phyloP scores from a whole-genome alignment of 495 filamentous ascomycete species.

The Parachaetomium inaequale region DNA sequence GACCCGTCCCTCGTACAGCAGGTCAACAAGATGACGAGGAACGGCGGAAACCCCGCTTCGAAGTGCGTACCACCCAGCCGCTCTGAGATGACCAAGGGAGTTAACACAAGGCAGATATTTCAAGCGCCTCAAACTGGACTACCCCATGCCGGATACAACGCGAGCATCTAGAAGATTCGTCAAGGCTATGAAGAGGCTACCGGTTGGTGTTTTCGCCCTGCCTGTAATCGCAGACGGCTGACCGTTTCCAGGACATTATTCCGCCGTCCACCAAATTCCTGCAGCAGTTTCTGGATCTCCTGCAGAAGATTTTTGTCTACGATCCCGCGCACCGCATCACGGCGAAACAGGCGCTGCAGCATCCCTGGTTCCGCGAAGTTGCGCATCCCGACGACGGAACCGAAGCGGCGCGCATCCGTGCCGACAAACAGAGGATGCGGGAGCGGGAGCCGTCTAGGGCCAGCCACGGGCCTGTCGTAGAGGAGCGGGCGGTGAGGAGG shows the following conservation, averaged over 20 bases:
- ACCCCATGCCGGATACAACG: constrained; percentile 82
- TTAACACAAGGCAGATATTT: constrained; percentile 66
- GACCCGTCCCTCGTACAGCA: constrained; percentile 71
- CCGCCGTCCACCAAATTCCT: constrained; percentile 75
- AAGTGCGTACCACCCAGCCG: constrained; percentile 61
- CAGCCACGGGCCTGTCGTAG: constrained; percentile 14
- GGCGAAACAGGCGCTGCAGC: constrained; percentile 83
- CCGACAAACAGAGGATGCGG: constrained; percentile 46
- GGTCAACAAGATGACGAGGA: constrained; percentile 64
- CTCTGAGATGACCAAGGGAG: not conserved
- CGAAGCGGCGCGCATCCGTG: constrained; percentile 74
- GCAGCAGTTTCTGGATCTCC: constrained; percentile 77
- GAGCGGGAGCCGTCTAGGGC: constrained; percentile 9
- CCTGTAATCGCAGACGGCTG: constrained; percentile 17
- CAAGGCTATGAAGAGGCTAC: constrained; percentile 84
- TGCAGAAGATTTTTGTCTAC: constrained; percentile 90
- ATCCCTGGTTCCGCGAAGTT: constrained; percentile 89
- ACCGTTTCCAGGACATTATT: constrained; percentile 73
- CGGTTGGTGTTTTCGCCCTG: constrained; percentile 54
- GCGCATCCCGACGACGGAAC: constrained; percentile 84
- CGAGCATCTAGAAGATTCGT: constrained; percentile 89
- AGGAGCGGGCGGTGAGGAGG: constrained; percentile 4
- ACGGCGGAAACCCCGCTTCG: constrained; percentile 68
- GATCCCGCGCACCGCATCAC: constrained; percentile 87
- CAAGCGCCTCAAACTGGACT: constrained; percentile 76